Percentiles rank a stretch among this genome's conserved stretches.
Conservation (phyloP, 305 asterid genomes). For the Ilex paraguariensis region DNA sequence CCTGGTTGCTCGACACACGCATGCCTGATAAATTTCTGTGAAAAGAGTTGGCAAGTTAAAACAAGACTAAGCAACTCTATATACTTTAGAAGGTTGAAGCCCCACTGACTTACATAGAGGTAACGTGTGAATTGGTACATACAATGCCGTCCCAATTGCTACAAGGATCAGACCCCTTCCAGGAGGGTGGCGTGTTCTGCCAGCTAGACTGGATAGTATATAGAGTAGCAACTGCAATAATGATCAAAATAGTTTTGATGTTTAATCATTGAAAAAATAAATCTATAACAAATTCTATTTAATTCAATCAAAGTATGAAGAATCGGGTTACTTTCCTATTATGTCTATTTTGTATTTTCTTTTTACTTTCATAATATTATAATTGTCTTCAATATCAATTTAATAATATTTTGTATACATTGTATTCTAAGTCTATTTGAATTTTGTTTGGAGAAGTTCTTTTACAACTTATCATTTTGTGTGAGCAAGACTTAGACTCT, state of each 20-base stretch:
- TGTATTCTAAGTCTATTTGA: too few relatives aligned
- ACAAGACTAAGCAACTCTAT: conserved; percentile 2
- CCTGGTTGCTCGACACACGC: conserved; percentile 46
- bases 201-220: conserved; percentile 56
- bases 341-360: too few relatives aligned
- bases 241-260: conserved; percentile 1
- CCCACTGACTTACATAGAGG: conserved; percentile 51
- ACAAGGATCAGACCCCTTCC: conserved; percentile 85
- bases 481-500: too few relatives aligned
- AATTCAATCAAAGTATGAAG: too few relatives aligned
- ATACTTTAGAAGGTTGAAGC: conserved; percentile 9
- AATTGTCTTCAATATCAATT: too few relatives aligned
- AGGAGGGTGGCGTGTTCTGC: conserved; percentile 77
- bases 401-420: too few relatives aligned
- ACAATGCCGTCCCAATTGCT: conserved; percentile 64
- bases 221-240: conserved; percentile 59
- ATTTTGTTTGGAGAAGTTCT: too few relatives aligned
- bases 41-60: conserved; percentile 8
- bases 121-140: conserved; percentile 56
- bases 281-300: too few relatives aligned
- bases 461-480: too few relatives aligned
- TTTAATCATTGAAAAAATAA: too few relatives aligned
- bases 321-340: too few relatives aligned
- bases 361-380: too few relatives aligned
- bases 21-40: conserved; percentile 62